Evolutionary conservation across 1,284 basidiomycete species (phyloP).

Genomic region (Fomitopsis schrenkii): DNA sequence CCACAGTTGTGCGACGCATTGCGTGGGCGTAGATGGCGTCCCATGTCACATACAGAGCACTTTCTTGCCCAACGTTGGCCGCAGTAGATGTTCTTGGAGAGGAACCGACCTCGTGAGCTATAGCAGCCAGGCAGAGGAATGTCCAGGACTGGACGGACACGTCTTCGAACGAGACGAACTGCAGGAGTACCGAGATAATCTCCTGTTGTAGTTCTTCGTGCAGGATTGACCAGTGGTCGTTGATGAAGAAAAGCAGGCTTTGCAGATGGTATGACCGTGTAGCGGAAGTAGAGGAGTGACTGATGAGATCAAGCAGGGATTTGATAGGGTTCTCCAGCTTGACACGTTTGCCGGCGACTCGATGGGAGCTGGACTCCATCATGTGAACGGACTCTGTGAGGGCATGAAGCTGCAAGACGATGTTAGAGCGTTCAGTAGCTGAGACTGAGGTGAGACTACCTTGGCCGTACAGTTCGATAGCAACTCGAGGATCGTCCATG

Average conservation of each 20-base stretch:
- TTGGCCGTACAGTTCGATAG: slow-evolving; percentile 76
- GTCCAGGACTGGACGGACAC: slow-evolving; percentile 73
- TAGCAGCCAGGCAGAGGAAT: slow-evolving; percentile 72
- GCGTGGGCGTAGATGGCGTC: slow-evolving; percentile 79
- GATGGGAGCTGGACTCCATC: slow-evolving; percentile 16
- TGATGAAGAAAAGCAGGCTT: slow-evolving; percentile 79
- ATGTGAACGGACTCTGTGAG: slow-evolving; percentile 57
- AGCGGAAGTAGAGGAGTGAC: slow-evolving; percentile 24
- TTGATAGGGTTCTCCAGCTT: slow-evolving; percentile 58
- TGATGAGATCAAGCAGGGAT: slow-evolving; percentile 51
- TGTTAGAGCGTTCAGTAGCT: neutral
- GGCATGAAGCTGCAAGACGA: slow-evolving; percentile 48
- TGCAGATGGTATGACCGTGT: slow-evolving; percentile 63
- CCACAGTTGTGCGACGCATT: slow-evolving; percentile 65
- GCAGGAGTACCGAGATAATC: slow-evolving; percentile 51
- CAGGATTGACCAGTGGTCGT: slow-evolving; percentile 66
- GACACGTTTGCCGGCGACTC: slow-evolving; percentile 41
- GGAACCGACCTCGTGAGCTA: slow-evolving; percentile 47
- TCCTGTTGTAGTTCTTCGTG: slow-evolving; percentile 52
- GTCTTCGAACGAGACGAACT: slow-evolving; percentile 66
- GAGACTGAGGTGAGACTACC: slow-evolving; percentile 36
- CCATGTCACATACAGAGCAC: slow-evolving; percentile 45
- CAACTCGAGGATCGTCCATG: slow-evolving; percentile 83
- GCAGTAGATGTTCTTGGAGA: slow-evolving; percentile 8
- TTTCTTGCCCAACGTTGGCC: slow-evolving; percentile 7